Conservation (phyloP, 352 stramenopile species). For the Thraustochytrium sp. region DNA sequence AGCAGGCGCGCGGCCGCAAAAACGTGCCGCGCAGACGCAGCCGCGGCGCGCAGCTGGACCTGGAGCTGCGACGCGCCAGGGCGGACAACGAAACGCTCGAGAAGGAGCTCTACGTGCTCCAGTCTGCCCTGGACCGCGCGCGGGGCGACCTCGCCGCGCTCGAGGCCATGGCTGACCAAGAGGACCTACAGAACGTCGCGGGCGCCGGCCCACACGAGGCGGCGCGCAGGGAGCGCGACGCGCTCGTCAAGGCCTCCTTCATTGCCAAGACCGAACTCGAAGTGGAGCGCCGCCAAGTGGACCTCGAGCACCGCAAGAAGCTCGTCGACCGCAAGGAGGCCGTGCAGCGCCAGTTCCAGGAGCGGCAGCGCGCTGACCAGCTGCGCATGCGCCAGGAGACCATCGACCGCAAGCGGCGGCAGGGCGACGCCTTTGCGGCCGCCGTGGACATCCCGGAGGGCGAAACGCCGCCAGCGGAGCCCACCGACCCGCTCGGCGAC, state of each 20-base stretch:
- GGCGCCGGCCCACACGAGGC: not conserved
- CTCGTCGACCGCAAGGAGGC: constrained; percentile 18
- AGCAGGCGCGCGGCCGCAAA: not conserved
- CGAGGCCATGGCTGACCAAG: not conserved
- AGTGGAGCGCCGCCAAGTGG: not conserved
- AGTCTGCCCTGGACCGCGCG: not conserved
- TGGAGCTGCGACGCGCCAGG: constrained; percentile 16
- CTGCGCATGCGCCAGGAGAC: constrained; percentile 32
- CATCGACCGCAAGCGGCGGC: not conserved
- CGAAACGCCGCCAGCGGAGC: not conserved
- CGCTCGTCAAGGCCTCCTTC: constrained; percentile 26
- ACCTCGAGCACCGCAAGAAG: not conserved
- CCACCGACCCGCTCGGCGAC: not conserved
- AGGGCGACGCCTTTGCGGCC: constrained; percentile 1
- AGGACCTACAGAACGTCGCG: not conserved
- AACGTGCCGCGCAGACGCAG: not conserved
- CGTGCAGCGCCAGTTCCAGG: not conserved
- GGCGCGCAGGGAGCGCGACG: not conserved
- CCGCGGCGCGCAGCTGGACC: constrained; percentile 22
- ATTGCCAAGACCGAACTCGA: constrained; percentile 11
- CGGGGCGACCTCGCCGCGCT: not conserved
- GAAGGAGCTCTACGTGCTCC: not conserved
- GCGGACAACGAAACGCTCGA: constrained; percentile 18
- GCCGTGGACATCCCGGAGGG: not conserved
- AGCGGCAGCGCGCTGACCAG: constrained; percentile 26